Evolutionary conservation across 2,329 filamentous ascomycete genomes (phyloP), one percentile per base, ranked within the genome.

Genomic region (Colletotrichum filicis): DNA sequence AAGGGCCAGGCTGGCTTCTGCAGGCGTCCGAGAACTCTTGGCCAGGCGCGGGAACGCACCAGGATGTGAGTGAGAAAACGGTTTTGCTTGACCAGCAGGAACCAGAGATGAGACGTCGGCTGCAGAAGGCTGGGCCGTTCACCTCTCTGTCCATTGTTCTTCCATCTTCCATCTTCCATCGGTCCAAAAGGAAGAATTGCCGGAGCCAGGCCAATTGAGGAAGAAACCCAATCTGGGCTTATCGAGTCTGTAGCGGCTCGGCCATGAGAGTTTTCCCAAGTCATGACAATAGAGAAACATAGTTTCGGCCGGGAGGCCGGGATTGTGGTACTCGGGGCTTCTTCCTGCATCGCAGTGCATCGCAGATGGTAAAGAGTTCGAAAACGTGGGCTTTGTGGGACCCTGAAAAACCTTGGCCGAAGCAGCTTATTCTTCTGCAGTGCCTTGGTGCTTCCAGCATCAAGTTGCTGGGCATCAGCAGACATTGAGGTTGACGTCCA

Each of bases 401-500:
- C 66, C 70, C 70, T 73, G 66, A 53, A 73, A 65, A 70, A 6
- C 56, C 42, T 65, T 35, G 58, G 37, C 19, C 42, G 7, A 26
- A 42, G 14, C 12, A 42, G n/a, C 8, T 30, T 14, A n/a, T 9
- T 53, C 19, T 60, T 42, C 60, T 70, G 66, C 66, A 65, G 55
- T n/a, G 42, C 42, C 16, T 42, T 5, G 14, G 16, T 32, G 37
- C 49, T 35, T 32, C 8, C 30, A 32, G 30, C 30, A 32, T 32
- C 30, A 32, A 32, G 30, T 32, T 32, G 37, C 49, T 35, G 22
- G 64, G 69, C 59, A 73, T 73, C 66, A 59, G 70, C 35, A 49
- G 19, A 32, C 30, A 32, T n/a, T 4, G 42, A 49, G 42, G 46
- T 70, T 53, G 22, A 52, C 53, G 35, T 60, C 59, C 55, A 28